These are phyloP conservation scores for Talaromyces sp. DNA, from an alignment of 2,329 filamentous ascomycete species.

Conservation along the genomic window DNA sequence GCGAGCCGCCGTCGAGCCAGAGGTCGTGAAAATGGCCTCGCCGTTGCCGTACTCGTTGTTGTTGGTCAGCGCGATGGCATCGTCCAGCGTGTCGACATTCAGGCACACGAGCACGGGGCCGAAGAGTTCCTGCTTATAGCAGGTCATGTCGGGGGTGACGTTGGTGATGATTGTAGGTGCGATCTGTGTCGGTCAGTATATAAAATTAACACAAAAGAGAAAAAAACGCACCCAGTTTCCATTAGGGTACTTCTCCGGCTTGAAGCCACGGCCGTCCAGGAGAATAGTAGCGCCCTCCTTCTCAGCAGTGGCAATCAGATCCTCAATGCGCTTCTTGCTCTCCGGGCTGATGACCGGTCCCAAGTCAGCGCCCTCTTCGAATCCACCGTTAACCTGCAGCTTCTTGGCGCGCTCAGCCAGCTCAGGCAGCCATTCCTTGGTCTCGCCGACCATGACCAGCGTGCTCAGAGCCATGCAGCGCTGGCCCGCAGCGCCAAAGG, in stretches of 20 bases:
- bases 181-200: slow-evolving; percentile 3
- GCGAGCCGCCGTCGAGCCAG: slow-evolving; percentile 53
- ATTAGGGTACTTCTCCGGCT: slow-evolving; percentile 56
- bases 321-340: slow-evolving; percentile 55
- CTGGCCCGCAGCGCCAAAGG: slow-evolving; percentile 62
- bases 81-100: slow-evolving; percentile 29
- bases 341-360: slow-evolving; percentile 57
- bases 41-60: slow-evolving; percentile 64
- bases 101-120: slow-evolving; percentile 33
- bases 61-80: slow-evolving; percentile 51
- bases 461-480: slow-evolving; percentile 63
- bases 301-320: slow-evolving; percentile 54
- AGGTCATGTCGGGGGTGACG: slow-evolving; percentile 31
- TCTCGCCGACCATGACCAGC: slow-evolving; percentile 57
- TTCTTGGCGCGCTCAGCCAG: slow-evolving; percentile 56
- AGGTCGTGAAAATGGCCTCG: slow-evolving; percentile 60
- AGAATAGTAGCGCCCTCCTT: slow-evolving; percentile 58
- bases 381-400: slow-evolving; percentile 56
- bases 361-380: slow-evolving; percentile 56
- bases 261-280: slow-evolving; percentile 54
- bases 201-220: background rate
- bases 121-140: slow-evolving; percentile 33
- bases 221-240: slow-evolving; percentile 59
- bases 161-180: slow-evolving; percentile 31
- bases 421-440: slow-evolving; percentile 58